Evolutionary conservation across 2,329 filamentous ascomycete species (phyloP).

Genomic region (Nemania serpens): DNA sequence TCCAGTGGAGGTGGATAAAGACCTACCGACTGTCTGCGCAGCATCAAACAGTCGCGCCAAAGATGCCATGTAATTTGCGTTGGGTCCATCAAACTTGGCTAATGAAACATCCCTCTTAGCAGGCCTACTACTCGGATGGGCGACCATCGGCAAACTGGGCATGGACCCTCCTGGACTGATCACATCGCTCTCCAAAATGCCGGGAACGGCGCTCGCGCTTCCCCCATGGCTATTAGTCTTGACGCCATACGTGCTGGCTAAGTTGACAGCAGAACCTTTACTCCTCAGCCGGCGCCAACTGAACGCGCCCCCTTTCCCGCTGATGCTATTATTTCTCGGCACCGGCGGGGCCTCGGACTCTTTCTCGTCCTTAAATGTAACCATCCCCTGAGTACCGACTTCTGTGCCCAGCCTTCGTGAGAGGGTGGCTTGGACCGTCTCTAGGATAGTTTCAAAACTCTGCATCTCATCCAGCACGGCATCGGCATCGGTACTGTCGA

Average conservation of each 20-base stretch:
- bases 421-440: constrained; percentile 78
- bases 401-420: constrained; percentile 89
- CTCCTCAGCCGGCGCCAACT: constrained; percentile 89
- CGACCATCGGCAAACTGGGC: constrained; percentile 78
- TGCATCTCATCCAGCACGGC: constrained; percentile 95
- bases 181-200: constrained; percentile 48
- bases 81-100: constrained; percentile 78
- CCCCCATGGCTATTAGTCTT: constrained; percentile 46
- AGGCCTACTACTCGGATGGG: constrained; percentile 66
- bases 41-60: constrained; percentile 91
- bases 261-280: constrained; percentile 77
- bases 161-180: constrained; percentile 68
- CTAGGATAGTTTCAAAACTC: constrained; percentile 79
- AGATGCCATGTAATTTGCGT: constrained; percentile 88
- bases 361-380: constrained; percentile 50
- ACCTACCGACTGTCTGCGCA: constrained; percentile 86
- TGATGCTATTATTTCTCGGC: constrained; percentile 63
- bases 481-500: constrained; percentile 89
- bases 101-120: constrained; percentile 72
- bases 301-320: constrained; percentile 77
- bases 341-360: constrained; percentile 45
- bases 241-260: constrained; percentile 57
- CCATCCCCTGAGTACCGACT: constrained; percentile 75
- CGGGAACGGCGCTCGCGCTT: constrained; percentile 30
- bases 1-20: background rate